Percentiles rank a stretch among this genome's conserved stretches.
These are phyloP conservation scores for Metarhizium guizhouense DNA, from an alignment of 2,329 filamentous ascomycete genomes.

Conservation along the genomic window DNA sequence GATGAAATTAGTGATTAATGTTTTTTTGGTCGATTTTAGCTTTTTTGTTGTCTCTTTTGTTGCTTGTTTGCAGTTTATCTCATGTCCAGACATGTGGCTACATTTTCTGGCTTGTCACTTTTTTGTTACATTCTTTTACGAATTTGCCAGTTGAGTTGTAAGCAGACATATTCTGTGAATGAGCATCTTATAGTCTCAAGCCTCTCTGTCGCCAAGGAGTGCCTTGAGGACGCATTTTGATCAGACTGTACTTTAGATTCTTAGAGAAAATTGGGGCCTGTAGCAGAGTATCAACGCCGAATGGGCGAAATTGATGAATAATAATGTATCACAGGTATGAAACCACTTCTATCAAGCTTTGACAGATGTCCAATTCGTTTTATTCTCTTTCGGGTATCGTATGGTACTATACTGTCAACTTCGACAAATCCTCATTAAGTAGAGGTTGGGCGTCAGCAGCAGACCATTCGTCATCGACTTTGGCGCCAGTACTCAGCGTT, in stretches of 20 bases:
- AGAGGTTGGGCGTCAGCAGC: constrained; percentile 10
- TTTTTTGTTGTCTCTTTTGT: constrained; percentile 8
- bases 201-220: constrained; percentile 5
- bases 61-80: constrained; percentile 7
- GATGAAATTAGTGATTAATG: constrained; percentile 12
- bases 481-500: not conserved
- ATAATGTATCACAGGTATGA: constrained; percentile 6
- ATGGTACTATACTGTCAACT: constrained; percentile 16
- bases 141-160: constrained; percentile 7
- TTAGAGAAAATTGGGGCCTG: constrained; percentile 7
- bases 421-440: constrained; percentile 17
- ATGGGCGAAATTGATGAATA: constrained; percentile 12
- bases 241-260: constrained; percentile 32
- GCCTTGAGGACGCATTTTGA: constrained; percentile 19
- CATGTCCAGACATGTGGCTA: constrained; percentile 10
- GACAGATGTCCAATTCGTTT: not conserved
- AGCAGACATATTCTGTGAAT: constrained; percentile 19
- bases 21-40: constrained; percentile 6
- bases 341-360: not conserved
- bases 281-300: not conserved
- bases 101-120: constrained; percentile 7
- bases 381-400: constrained; percentile 13
- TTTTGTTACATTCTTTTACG: constrained; percentile 8
- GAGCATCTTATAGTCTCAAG: constrained; percentile 28
- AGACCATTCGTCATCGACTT: not conserved